Base-by-base conservation (phyloP, 768 basidiomycete species). In the Tylopilus sp. region DNA sequence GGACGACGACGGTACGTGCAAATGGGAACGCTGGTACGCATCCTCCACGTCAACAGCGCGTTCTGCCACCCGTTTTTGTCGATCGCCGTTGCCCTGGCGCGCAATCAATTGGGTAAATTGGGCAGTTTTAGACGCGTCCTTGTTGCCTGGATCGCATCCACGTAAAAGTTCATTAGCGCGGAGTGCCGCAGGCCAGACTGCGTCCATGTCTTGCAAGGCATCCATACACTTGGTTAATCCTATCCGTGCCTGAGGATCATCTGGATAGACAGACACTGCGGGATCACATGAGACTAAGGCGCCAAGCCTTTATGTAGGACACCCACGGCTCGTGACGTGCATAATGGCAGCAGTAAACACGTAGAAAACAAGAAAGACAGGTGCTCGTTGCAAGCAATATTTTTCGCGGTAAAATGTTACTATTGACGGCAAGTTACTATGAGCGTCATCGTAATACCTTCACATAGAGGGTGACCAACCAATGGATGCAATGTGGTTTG, bases 311-410 rank as follows among this genome's bases (percentile, higher is more conserved):
- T 20, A 22, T 12, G 33, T 22, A 44, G 44, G 23, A 18, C 1
- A 78, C 88, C 57, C 61, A 91, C 88, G 67, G 36, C 74, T 83
- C 2, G 82, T 82, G 41, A 88, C 79, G 59, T 91, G 89, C 85
- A 87, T 88, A 47, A 91, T 81, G 50, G 81, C 80, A 15, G 88
- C 87, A 3, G 85, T 85, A 71, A 91, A 91, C 15, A 88, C 73
- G 60, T 89, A 90, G 62, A 89, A 91, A 59, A 79, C 84, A 25
- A 88, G 69, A 63, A 88, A 91, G 4, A 83, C 85, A 1, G 88
- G 71, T 17, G 80, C 80, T 13, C 78, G 78, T 43, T 76, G 75
- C 51, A 88, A 71, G 39, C 78, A 73, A 67, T 85, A 85, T 30
- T 74, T 77, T 57, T 86, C 82, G 25, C 75, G 74, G 67, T 86